phyloP scores from a whole-genome alignment of 2,329 filamentous ascomycete genomes.

The Diaporthe longicolla region DNA sequence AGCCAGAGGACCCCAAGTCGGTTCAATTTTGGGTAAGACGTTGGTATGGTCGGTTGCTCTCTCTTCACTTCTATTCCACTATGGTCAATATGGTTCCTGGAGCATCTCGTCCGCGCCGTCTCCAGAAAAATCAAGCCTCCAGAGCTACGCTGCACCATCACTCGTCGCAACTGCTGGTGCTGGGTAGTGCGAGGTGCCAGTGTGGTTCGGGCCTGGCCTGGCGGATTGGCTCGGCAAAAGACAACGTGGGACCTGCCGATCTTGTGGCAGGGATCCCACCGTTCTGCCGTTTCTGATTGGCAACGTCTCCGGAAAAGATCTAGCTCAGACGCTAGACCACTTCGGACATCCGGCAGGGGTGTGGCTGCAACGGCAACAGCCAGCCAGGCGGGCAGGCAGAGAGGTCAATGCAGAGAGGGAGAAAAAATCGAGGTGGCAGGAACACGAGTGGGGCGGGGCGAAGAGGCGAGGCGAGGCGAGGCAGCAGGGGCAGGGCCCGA shows the following conservation, averaged over 20 bases:
- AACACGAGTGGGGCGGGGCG: neutral
- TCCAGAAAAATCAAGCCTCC: neutral
- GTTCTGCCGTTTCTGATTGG: neutral
- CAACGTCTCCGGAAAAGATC: neutral
- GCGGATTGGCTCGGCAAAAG: constrained; percentile 16
- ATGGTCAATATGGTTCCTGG: neutral
- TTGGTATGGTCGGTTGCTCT: constrained; percentile 17
- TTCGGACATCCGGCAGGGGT: neutral
- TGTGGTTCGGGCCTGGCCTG: neutral
- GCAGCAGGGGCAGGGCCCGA: neutral
- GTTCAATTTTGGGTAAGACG: neutral
- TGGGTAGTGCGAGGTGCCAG: neutral
- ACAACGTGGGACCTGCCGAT: constrained; percentile 21
- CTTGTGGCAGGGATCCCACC: neutral
- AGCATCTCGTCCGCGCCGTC: neutral
- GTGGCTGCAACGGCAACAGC: too few relatives aligned
- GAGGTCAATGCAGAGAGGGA: neutral
- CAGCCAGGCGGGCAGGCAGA: neutral
- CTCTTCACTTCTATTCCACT: neutral
- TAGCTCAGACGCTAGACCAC: constrained; percentile 12
- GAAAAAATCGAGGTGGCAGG: constrained; percentile 19
- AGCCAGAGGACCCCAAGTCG: too few relatives aligned
- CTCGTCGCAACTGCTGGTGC: neutral
- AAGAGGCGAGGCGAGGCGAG: constrained; percentile 18
- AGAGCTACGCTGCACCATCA: neutral